phyloP scores from a whole-genome alignment of 352 stramenopile genomes.

The Globisporangium mamillatum region DNA sequence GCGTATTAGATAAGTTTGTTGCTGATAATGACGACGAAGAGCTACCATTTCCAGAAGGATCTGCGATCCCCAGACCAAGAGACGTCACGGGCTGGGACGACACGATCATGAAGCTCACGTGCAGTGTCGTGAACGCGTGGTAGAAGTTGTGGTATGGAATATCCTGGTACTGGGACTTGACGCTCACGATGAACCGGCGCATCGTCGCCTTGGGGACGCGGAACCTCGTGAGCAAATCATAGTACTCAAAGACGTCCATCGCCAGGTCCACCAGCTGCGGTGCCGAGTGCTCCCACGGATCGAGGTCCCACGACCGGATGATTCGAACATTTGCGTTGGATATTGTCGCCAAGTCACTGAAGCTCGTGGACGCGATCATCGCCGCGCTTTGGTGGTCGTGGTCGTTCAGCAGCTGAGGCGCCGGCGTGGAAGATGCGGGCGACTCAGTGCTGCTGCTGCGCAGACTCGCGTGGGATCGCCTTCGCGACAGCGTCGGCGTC shows the following conservation, averaged over 20 bases:
- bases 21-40: background rate
- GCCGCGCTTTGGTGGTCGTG: conserved; percentile 28
- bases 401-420: conserved; percentile 19
- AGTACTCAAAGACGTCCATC: conserved; percentile 72
- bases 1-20: background rate
- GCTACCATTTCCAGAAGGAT: background rate
- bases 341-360: conserved; percentile 20
- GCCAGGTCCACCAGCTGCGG: conserved; percentile 65
- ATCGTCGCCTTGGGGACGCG: conserved; percentile 52
- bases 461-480: conserved; percentile 21
- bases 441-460: conserved; percentile 18
- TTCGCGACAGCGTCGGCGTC: conserved; percentile 34
- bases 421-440: conserved; percentile 13
- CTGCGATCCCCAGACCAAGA: background rate
- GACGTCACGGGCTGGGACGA: conserved; percentile 31
- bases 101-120: conserved; percentile 77
- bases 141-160: conserved; percentile 88
- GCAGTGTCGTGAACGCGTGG: conserved; percentile 79
- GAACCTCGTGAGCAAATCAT: conserved; percentile 63
- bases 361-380: conserved; percentile 33
- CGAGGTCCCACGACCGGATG: conserved; percentile 51
- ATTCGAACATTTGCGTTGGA: background rate
- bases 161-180: conserved; percentile 75
- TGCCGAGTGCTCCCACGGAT: conserved; percentile 56
- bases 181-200: conserved; percentile 58